Conservation (phyloP, 2,329 filamentous ascomycete genomes). For the Aspergillus clavatus region DNA sequence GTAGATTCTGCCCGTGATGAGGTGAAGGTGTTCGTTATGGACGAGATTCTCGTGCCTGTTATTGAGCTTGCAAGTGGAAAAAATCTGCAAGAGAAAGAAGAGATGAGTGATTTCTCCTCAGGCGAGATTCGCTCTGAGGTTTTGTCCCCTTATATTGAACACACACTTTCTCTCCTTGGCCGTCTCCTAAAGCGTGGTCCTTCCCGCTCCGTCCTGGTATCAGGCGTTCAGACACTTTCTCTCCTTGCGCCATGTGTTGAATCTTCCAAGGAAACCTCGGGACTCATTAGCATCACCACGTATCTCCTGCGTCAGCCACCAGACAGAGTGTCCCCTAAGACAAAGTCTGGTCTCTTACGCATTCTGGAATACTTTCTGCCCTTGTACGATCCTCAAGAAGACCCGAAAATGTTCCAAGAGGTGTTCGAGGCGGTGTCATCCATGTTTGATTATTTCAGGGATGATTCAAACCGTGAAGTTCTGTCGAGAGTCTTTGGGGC, state of each 20-base stretch:
- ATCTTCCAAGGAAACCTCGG: constrained; percentile 59
- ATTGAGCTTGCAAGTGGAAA: constrained; percentile 55
- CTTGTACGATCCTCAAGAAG: constrained; percentile 54
- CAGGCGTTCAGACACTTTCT: constrained; percentile 74
- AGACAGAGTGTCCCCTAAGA: constrained; percentile 72
- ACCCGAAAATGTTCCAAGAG: constrained; percentile 55
- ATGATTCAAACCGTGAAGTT: constrained; percentile 68
- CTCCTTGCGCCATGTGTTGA: constrained; percentile 66
- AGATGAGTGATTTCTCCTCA: constrained; percentile 37
- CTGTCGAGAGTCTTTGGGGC: constrained; percentile 68
- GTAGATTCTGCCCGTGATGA: constrained; percentile 74
- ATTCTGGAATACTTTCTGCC: constrained; percentile 78
- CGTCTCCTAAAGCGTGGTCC: constrained; percentile 53
- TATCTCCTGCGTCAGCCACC: constrained; percentile 82
- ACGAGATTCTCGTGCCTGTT: constrained; percentile 65
- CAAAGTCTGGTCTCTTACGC: constrained; percentile 73
- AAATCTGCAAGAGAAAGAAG: constrained; percentile 49
- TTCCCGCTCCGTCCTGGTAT: constrained; percentile 70
- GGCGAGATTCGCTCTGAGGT: constrained; percentile 34
- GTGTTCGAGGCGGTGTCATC: constrained; percentile 72
- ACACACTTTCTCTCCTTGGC: constrained; percentile 55
- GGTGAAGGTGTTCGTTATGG: constrained; percentile 76
- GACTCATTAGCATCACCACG: constrained; percentile 72
- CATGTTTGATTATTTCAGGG: constrained; percentile 86
- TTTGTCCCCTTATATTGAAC: constrained; percentile 57